These are phyloP conservation scores for Aspergillus floridensis DNA, from an alignment of 2,329 filamentous ascomycete species.

Conservation along the genomic window DNA sequence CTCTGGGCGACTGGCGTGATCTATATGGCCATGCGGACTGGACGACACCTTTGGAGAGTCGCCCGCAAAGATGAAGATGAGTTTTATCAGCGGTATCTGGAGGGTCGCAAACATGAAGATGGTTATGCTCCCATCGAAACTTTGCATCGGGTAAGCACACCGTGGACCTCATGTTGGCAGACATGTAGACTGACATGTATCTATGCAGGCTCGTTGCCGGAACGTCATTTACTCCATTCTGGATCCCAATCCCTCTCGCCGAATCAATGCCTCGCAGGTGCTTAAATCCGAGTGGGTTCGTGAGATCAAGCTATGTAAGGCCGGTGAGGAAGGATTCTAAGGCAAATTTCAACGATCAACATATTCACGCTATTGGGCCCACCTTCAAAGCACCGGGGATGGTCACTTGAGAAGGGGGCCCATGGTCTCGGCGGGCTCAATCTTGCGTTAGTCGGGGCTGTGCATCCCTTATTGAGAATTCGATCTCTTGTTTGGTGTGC, in stretches of 20 bases:
- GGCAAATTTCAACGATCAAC: neutral
- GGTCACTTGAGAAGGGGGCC: slow-evolving; percentile 1
- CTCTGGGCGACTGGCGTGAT: slow-evolving; percentile 98
- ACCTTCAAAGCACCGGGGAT: slow-evolving; percentile 5
- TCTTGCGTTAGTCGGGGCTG: slow-evolving; percentile 13
- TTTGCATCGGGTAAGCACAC: slow-evolving; percentile 75
- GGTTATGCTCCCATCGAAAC: slow-evolving; percentile 97
- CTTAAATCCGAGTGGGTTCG: slow-evolving; percentile 98
- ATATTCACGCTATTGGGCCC: neutral
- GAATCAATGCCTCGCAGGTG: slow-evolving; percentile 93
- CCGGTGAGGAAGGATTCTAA: slow-evolving; percentile 89
- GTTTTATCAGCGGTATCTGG: slow-evolving; percentile 91
- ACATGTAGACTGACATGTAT: slow-evolving; percentile 16
- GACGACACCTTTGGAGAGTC: slow-evolving; percentile 92
- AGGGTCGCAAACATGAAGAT: slow-evolving; percentile 88
- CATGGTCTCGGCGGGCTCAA: slow-evolving; percentile 15
- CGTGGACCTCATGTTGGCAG: neutral
- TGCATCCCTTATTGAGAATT: slow-evolving; percentile 10
- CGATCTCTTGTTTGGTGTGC: slow-evolving; percentile 11
- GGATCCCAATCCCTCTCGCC: slow-evolving; percentile 86
- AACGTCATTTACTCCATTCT: slow-evolving; percentile 99
- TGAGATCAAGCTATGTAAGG: slow-evolving; percentile 95
- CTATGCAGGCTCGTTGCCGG: slow-evolving; percentile 78
- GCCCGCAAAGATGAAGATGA: slow-evolving; percentile 96
- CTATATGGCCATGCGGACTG: slow-evolving; percentile 99